Evolutionary conservation across 495 filamentous ascomycete species (phyloP).

Genomic region (Aspergillus carlsbadensis): DNA sequence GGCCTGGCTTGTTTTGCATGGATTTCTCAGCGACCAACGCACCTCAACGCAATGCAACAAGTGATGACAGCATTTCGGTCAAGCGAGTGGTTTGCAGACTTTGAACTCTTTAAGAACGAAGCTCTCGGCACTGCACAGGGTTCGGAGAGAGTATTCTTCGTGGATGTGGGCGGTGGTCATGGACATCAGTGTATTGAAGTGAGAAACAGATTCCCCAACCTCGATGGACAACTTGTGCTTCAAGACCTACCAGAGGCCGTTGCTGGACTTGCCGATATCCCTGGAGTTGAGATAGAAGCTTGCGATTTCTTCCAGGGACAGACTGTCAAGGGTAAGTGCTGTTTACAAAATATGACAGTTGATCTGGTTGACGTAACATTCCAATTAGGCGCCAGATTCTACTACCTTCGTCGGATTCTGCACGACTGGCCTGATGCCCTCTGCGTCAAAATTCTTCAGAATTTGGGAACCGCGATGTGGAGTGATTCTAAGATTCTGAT

Average conservation of each 20-base stretch:
- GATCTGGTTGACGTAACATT: not conserved
- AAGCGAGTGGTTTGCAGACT: slow-evolving; percentile 36
- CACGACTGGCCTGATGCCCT: slow-evolving; percentile 40
- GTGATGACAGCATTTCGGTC: slow-evolving; percentile 29
- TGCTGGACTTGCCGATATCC: slow-evolving; percentile 29
- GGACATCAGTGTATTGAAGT: slow-evolving; percentile 53
- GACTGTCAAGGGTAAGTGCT: slow-evolving; percentile 37
- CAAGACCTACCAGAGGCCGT: slow-evolving; percentile 53
- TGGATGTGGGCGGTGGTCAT: slow-evolving; percentile 54
- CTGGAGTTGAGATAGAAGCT: slow-evolving; percentile 44
- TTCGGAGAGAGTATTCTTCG: slow-evolving; percentile 34
- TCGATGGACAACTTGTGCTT: slow-evolving; percentile 47
- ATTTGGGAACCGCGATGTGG: slow-evolving; percentile 31
- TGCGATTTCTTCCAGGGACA: slow-evolving; percentile 54
- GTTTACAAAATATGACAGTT: no score
- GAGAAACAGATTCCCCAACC: slow-evolving; percentile 36
- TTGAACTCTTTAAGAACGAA: slow-evolving; percentile 20
- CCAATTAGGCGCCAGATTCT: not conserved
- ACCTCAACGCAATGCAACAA: slow-evolving; percentile 33
- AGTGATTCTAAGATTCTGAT: slow-evolving; percentile 39
- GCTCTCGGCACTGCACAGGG: not conserved
- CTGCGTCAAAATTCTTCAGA: slow-evolving; percentile 32
- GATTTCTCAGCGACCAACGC: slow-evolving; percentile 34
- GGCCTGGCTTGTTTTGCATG: slow-evolving; percentile 39
- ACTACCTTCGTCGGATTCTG: slow-evolving; percentile 30